These are phyloP conservation scores for Cladophialophora exuberans DNA, from an alignment of 2,329 filamentous ascomycete genomes.

Conservation along the genomic window DNA sequence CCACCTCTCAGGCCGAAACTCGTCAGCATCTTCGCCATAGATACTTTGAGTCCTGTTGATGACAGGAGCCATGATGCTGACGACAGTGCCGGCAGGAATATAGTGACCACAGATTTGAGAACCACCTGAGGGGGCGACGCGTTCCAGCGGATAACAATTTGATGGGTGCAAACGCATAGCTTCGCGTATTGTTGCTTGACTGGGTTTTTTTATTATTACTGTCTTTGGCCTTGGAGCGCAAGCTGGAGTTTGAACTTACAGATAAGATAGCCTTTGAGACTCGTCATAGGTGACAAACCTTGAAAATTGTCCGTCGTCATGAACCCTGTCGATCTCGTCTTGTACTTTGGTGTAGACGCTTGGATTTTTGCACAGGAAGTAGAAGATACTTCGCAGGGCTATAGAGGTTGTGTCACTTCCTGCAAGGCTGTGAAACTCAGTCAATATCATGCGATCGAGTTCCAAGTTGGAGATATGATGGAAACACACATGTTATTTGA, in stretches of 20 bases:
- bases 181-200: constrained; percentile 39
- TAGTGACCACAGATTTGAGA: constrained; percentile 18
- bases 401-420: constrained; percentile 22
- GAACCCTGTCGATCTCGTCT: constrained; percentile 8
- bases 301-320: constrained; percentile 7
- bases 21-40: background rate
- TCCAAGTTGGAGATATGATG: background rate
- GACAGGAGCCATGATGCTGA: constrained; percentile 12
- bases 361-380: constrained; percentile 53
- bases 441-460: background rate
- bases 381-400: constrained; percentile 9
- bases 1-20: background rate
- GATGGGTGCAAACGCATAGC: constrained; percentile 36
- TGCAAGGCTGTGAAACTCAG: constrained; percentile 11
- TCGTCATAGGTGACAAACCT: constrained; percentile 9
- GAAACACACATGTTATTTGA: constrained; percentile 34
- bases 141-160: constrained; percentile 30
- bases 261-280: constrained; percentile 11
- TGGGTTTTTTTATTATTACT: background rate
- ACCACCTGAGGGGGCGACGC: constrained; percentile 26
- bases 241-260: constrained; percentile 1
- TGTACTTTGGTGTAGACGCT: background rate
- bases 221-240: background rate
- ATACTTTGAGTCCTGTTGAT: background rate
- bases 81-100: constrained; percentile 14